Conservation (phyloP, 306 rosid species). For the Begonia peltatifolia region DNA sequence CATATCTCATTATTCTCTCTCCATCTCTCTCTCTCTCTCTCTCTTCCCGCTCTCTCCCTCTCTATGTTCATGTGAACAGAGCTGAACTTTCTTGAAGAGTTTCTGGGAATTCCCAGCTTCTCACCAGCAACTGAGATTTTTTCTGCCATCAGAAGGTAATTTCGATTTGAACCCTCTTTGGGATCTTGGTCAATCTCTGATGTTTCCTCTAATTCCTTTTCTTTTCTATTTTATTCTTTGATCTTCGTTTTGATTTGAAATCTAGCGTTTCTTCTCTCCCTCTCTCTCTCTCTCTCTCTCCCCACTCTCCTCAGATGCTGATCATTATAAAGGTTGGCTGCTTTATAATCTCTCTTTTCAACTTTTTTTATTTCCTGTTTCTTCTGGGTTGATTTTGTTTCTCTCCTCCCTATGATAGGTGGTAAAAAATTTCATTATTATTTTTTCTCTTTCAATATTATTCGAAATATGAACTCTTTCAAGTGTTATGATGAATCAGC, state of each 20-base stretch:
- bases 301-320: background rate
- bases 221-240: background rate
- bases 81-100: background rate
- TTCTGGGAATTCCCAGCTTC: constrained; percentile 4
- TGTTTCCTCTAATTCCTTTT: background rate
- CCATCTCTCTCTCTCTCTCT: background rate
- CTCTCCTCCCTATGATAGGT: background rate
- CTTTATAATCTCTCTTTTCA: constrained; percentile 4
- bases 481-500: constrained; percentile 3
- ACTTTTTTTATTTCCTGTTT: background rate
- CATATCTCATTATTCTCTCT: constrained; percentile 4
- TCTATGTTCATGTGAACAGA: constrained; percentile 9
- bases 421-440: no score
- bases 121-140: background rate
- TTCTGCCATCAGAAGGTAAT: background rate
- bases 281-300: no score
- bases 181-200: background rate
- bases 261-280: background rate
- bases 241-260: background rate
- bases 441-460: background rate
- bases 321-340: background rate
- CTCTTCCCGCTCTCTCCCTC: background rate
- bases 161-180: background rate
- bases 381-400: constrained; percentile 4
- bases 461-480: background rate